These are phyloP conservation scores for Coniochaeta pulveracea DNA, from an alignment of 2,329 filamentous ascomycete species.

Conservation along the genomic window DNA sequence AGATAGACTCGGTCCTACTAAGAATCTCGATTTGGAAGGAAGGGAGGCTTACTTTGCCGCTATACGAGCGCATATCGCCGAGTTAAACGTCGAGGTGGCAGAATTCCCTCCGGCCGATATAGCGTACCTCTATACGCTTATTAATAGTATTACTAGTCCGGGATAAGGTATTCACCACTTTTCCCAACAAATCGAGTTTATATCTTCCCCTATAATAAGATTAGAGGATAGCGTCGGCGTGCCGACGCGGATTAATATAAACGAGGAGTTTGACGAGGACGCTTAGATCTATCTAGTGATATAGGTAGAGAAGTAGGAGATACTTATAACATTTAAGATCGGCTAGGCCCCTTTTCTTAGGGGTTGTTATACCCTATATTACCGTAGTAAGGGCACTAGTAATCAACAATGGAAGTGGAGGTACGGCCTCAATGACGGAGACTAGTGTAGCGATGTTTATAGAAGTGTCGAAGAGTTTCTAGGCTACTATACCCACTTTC, in stretches of 20 bases:
- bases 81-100: neutral
- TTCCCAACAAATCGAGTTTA: too few species aligned
- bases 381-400: neutral
- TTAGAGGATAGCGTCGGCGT: neutral
- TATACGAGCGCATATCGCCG: neutral
- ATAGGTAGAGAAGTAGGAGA: too few species aligned
- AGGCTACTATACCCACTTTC: neutral
- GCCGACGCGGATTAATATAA: neutral
- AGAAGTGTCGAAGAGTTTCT: neutral
- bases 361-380: neutral
- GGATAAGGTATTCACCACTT: neutral
- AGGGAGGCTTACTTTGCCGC: conserved; percentile 1
- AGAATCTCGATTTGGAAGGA: too few species aligned
- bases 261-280: neutral
- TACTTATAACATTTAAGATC: too few species aligned
- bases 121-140: neutral
- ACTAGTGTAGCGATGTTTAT: neutral
- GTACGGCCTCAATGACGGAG: neutral
- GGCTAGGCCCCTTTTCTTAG: neutral
- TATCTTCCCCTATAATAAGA: neutral
- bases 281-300: too few species aligned
- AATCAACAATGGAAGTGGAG: conserved; percentile 1
- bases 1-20: too few species aligned
- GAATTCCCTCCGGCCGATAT: neutral
- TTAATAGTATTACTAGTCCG: neutral